Evolutionary conservation across 805 yeast genomes (phyloP).

Genomic region (Saturnispora quitensis): DNA sequence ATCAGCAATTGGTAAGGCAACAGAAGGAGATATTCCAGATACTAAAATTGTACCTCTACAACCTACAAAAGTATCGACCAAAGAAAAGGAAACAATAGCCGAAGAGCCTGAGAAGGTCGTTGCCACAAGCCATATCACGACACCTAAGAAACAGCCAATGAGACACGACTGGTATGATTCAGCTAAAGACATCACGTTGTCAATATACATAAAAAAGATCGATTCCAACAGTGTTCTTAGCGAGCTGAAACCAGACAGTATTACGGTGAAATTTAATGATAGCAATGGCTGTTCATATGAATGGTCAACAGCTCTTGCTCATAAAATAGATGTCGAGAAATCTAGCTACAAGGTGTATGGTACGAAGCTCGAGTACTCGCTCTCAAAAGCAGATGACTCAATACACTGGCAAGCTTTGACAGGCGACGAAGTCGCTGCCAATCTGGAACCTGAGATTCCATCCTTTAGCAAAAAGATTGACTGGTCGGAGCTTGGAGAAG

Average conservation of each 20-base stretch:
- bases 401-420: constrained; percentile 1
- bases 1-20: not conserved
- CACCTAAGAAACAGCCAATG: constrained; percentile 24
- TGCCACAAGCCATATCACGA: not conserved
- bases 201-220: constrained; percentile 62
- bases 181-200: constrained; percentile 43
- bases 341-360: constrained; percentile 46
- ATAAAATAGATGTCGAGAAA: constrained; percentile 37
- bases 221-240: constrained; percentile 40
- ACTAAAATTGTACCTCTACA: not conserved
- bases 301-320: constrained; percentile 44
- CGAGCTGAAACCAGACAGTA: constrained; percentile 28
- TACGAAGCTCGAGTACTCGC: constrained; percentile 56
- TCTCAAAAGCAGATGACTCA: constrained; percentile 8
- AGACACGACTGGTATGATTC: constrained; percentile 73
- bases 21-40: not conserved
- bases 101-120: not conserved
- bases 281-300: constrained; percentile 40
- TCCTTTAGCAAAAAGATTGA: constrained; percentile 55
- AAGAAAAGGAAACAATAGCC: not conserved
- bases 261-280: constrained; percentile 40
- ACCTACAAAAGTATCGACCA: not conserved
- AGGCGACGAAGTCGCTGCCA: not conserved
- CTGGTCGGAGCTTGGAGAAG: constrained; percentile 49
- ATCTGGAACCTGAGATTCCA: constrained; percentile 14